Percentiles rank a stretch among this genome's conserved stretches.
These are phyloP conservation scores for Starmerella davenportii DNA, from an alignment of 805 yeast genomes.

Conservation along the genomic window DNA sequence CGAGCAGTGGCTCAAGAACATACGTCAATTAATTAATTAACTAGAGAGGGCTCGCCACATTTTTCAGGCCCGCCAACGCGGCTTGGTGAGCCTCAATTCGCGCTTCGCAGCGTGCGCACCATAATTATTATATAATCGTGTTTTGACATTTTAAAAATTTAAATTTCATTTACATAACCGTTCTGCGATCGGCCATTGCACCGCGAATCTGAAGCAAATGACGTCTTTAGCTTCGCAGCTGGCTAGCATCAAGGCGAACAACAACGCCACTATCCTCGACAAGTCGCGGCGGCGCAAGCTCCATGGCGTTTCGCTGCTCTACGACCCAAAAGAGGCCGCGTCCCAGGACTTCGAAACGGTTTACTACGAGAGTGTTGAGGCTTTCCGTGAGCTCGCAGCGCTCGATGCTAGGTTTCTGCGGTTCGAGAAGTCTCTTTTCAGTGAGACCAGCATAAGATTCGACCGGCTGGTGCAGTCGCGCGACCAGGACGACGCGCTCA, in stretches of 20 bases:
- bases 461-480: slow-evolving; percentile 70
- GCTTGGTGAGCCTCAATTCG: too few relatives aligned
- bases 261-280: slow-evolving; percentile 53
- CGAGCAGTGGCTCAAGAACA: too few relatives aligned
- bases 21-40: too few relatives aligned
- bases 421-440: slow-evolving; percentile 58
- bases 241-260: slow-evolving; percentile 34
- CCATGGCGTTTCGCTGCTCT: slow-evolving; percentile 76
- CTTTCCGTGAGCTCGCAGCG: slow-evolving; percentile 49
- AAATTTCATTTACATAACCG: neutral
- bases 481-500: slow-evolving; percentile 59
- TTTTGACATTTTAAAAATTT: too few relatives aligned
- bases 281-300: slow-evolving; percentile 71
- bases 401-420: slow-evolving; percentile 59
- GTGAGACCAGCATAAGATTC: slow-evolving; percentile 58
- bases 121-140: too few relatives aligned
- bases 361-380: slow-evolving; percentile 52
- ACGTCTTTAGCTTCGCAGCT: slow-evolving; percentile 65
- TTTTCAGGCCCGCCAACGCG: too few relatives aligned
- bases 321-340: slow-evolving; percentile 76
- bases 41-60: too few relatives aligned
- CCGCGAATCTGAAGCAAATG: neutral
- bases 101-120: too few relatives aligned
- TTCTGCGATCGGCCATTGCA: neutral
- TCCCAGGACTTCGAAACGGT: slow-evolving; percentile 81